phyloP scores from a whole-genome alignment of 805 yeast genomes.

The Ogataea siamensis region DNA sequence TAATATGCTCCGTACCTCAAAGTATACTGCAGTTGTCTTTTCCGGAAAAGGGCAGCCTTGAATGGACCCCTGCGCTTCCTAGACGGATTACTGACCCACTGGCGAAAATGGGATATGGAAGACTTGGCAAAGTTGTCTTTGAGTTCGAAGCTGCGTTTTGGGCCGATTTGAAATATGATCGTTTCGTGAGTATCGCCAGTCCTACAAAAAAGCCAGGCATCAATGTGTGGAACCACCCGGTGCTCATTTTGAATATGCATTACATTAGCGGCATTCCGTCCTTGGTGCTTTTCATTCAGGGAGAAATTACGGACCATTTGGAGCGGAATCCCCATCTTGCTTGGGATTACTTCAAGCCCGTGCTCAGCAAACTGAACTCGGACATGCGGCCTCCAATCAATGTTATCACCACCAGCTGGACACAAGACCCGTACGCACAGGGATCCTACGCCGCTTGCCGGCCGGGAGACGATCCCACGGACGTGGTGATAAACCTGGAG shows the following conservation, averaged over 20 bases:
- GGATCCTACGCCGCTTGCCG: constrained; percentile 80
- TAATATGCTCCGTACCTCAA: constrained; percentile 76
- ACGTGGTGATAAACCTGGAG: constrained; percentile 56
- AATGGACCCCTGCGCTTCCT: constrained; percentile 58
- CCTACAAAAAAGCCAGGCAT: constrained; percentile 27
- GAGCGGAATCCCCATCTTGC: constrained; percentile 50
- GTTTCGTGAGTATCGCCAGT: constrained; percentile 45
- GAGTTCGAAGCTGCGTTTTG: constrained; percentile 66
- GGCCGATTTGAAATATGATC: constrained; percentile 47
- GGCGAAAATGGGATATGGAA: constrained; percentile 54
- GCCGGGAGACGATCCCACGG: constrained; percentile 69
- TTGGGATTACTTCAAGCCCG: constrained; percentile 60
- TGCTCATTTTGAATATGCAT: constrained; percentile 59
- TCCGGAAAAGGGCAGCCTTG: constrained; percentile 44
- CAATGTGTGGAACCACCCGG: constrained; percentile 56
- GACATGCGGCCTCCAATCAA: constrained; percentile 36
- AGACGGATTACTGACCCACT: constrained; percentile 42
- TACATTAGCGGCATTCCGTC: constrained; percentile 48
- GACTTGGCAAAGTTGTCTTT: constrained; percentile 69
- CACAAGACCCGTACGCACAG: constrained; percentile 68
- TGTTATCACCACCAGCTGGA: constrained; percentile 67
- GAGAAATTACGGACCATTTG: constrained; percentile 64
- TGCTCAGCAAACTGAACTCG: constrained; percentile 30
- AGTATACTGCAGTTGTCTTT: constrained; percentile 52
- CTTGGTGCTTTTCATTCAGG: constrained; percentile 65